Evolutionary conservation across 129 eudicot species (phyloP).

Genomic region (Sambucus nigra): DNA sequence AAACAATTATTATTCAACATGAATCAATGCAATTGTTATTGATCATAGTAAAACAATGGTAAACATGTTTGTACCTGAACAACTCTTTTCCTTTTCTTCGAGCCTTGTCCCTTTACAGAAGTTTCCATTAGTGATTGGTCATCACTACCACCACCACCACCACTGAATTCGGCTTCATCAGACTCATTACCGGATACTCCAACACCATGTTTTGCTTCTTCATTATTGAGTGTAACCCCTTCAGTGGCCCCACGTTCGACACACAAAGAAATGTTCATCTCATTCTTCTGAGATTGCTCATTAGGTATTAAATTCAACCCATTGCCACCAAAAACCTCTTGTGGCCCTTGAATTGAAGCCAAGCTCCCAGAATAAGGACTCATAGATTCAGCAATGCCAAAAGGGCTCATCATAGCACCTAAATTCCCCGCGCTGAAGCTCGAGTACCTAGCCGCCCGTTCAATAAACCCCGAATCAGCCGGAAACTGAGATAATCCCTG

Average conservation of each 20-base stretch:
- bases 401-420: conserved; percentile 53
- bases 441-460: conserved; percentile 65
- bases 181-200: conserved; percentile 37
- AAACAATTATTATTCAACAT: too few relatives aligned
- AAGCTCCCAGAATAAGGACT: conserved; percentile 27
- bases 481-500: conserved; percentile 61
- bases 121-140: conserved; percentile 19
- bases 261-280: conserved; percentile 18
- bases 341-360: conserved; percentile 33
- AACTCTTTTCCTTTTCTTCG: conserved; percentile 67
- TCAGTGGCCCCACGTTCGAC: conserved; percentile 29
- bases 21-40: neutral
- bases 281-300: conserved; percentile 18
- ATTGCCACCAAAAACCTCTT: conserved; percentile 35
- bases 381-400: conserved; percentile 25
- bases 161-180: conserved; percentile 58
- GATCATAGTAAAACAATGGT: neutral
- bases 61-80: conserved; percentile 41
- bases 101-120: conserved; percentile 39
- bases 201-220: conserved; percentile 45
- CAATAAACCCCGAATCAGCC: conserved; percentile 69
- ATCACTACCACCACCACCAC: conserved; percentile 39
- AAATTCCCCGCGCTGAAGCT: conserved; percentile 65
- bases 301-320: conserved; percentile 25
- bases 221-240: conserved; percentile 35